Evolutionary conservation across 345 rosid species (phyloP).

Genomic region (Arabidopsis suecica): DNA sequence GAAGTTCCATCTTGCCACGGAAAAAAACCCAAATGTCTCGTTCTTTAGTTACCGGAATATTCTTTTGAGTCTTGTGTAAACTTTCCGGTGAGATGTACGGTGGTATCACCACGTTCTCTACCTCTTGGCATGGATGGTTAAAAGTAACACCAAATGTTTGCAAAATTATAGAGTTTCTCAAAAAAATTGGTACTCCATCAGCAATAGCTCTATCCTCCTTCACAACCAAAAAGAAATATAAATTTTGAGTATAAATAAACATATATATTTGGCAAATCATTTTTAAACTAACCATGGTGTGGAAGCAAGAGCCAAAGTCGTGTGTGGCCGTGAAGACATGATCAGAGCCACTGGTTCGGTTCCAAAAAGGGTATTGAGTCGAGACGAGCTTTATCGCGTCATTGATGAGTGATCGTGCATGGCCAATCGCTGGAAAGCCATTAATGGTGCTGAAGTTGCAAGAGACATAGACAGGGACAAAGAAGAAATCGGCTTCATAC

Average conservation of each 20-base stretch:
- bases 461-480: slow-evolving; percentile 90
- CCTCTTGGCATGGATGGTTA: slow-evolving; percentile 85
- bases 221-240: not conserved
- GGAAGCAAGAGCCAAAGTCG: slow-evolving; percentile 92
- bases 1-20: slow-evolving; percentile 93
- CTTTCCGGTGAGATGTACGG: slow-evolving; percentile 80
- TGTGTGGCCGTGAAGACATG: slow-evolving; percentile 92
- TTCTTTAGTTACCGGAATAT: slow-evolving; percentile 49
- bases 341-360: slow-evolving; percentile 78
- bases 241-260: not conserved
- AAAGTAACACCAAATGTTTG: slow-evolving; percentile 89
- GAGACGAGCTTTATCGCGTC: slow-evolving; percentile 70
- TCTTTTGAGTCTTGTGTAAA: slow-evolving; percentile 51
- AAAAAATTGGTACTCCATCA: slow-evolving; percentile 76
- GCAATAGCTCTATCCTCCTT: slow-evolving; percentile 82
- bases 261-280: not conserved
- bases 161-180: slow-evolving; percentile 75
- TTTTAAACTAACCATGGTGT: slow-evolving; percentile 68
- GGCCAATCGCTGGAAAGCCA: slow-evolving; percentile 97
- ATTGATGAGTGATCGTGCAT: slow-evolving; percentile 67
- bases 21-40: slow-evolving; percentile 88
- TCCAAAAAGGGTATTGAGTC: slow-evolving; percentile 73
- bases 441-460: slow-evolving; percentile 92
- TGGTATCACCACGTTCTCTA: slow-evolving; percentile 80
- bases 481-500: slow-evolving; percentile 83